Percentiles rank a stretch among this genome's conserved stretches.
Conservation (phyloP, 768 basidiomycete species). For the Amanita pallidorosea region DNA sequence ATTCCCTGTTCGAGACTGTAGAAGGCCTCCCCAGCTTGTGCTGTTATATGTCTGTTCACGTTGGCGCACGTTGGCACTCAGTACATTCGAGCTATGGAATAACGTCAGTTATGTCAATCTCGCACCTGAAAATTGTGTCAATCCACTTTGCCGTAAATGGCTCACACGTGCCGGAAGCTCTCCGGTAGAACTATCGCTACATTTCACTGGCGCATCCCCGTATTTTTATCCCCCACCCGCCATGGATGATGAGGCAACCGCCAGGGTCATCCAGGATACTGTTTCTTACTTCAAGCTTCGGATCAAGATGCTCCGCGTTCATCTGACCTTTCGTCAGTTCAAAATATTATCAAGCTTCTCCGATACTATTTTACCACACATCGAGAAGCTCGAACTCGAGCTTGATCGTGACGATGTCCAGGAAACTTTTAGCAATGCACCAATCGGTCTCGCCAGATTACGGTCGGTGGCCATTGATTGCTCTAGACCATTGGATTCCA, state of each 20-base stretch:
- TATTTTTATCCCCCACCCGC: no score
- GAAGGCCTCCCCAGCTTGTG: background rate
- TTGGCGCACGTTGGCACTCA: background rate
- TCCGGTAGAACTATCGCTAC: background rate
- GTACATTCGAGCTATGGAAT: background rate
- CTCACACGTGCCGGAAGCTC: background rate
- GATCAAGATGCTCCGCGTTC: background rate
- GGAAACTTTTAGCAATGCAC: background rate
- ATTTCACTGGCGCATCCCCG: no score
- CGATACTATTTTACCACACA: background rate
- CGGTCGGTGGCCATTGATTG: background rate
- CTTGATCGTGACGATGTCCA: rapidly evolving
- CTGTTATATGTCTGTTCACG: background rate
- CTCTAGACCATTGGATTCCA: background rate
- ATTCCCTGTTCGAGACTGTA: background rate
- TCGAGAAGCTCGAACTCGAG: background rate
- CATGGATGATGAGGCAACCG: background rate
- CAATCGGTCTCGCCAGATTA: background rate
- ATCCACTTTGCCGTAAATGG: background rate
- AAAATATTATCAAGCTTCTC: background rate
- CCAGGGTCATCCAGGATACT: background rate
- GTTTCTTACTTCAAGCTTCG: background rate
- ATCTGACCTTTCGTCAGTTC: background rate
- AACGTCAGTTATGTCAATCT: background rate
- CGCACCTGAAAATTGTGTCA: no score